Conservation (phyloP, 805 yeast species). For the Candida schatavii region DNA sequence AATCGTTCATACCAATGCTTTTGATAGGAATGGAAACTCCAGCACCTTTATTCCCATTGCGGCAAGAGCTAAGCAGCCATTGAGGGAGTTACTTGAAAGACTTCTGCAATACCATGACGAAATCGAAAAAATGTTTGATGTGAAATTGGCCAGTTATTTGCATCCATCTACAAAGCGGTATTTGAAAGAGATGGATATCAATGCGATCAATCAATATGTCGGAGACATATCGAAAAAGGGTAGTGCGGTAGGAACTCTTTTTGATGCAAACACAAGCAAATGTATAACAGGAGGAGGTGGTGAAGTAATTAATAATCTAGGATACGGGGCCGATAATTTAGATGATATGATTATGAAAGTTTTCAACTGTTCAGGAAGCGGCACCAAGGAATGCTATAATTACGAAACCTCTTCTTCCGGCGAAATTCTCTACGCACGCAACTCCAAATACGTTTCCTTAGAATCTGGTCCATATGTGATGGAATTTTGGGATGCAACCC, state of each 20-base stretch:
- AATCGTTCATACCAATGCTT: constrained; percentile 14
- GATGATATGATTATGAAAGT: constrained; percentile 23
- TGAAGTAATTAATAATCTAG: no score
- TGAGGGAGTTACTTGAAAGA: constrained; percentile 7
- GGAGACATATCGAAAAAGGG: background rate
- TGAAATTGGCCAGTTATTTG: constrained; percentile 16
- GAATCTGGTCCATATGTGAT: constrained; percentile 15
- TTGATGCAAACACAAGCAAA: background rate
- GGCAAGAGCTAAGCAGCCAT: constrained; percentile 7
- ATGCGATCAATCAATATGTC: constrained; percentile 11
- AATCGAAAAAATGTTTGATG: constrained; percentile 13
- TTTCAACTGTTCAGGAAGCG: constrained; percentile 26
- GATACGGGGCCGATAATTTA: constrained; percentile 4
- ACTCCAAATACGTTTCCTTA: constrained; percentile 9
- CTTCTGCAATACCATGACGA: constrained; percentile 11
- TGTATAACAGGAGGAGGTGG: background rate
- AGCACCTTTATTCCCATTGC: background rate
- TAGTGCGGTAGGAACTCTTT: background rate
- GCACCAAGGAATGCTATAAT: constrained; percentile 21
- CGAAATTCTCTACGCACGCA: constrained; percentile 11
- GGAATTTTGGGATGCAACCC: constrained; percentile 20
- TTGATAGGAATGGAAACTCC: constrained; percentile 4
- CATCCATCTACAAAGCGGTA: constrained; percentile 23
- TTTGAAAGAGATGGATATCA: constrained; percentile 15
- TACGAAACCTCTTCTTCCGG: constrained; percentile 22